Percentiles rank a stretch among this genome's conserved stretches.
These are phyloP conservation scores for Talaromyces adpressus DNA, from an alignment of 495 filamentous ascomycete genomes.

Conservation along the genomic window DNA sequence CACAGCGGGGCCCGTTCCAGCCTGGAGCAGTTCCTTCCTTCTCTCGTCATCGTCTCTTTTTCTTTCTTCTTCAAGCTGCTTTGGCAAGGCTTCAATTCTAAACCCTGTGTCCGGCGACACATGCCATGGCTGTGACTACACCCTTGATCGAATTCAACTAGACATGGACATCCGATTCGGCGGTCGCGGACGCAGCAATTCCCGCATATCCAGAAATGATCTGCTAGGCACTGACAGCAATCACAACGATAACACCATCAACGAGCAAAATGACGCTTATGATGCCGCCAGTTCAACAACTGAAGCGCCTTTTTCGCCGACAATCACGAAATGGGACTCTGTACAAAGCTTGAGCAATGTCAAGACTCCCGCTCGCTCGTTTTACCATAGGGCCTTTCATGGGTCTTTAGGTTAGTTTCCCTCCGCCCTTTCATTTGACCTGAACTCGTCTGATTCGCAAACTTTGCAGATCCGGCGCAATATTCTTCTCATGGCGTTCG, in stretches of 20 bases:
- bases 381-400: slow-evolving; percentile 67
- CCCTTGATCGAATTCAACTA: not conserved
- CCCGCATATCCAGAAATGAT: slow-evolving; percentile 19
- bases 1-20: slow-evolving; percentile 1
- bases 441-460: slow-evolving; percentile 21
- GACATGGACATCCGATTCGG: not conserved
- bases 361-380: slow-evolving; percentile 69
- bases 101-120: not conserved
- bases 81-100: not conserved
- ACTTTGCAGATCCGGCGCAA: slow-evolving; percentile 55
- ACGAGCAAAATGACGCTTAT: slow-evolving; percentile 10
- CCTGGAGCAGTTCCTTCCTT: not conserved
- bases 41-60: not conserved
- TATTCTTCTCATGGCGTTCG: slow-evolving; percentile 72
- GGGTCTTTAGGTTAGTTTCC: slow-evolving; percentile 49
- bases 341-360: slow-evolving; percentile 26
- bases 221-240: not conserved
- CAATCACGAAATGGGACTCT: slow-evolving; percentile 4
- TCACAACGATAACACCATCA: not conserved
- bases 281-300: slow-evolving; percentile 14
- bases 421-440: slow-evolving; percentile 6
- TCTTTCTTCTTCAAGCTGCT: not conserved
- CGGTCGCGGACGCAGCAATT: slow-evolving; percentile 28
- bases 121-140: not conserved
- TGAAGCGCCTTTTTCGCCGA: not conserved